Conservation (phyloP, 495 filamentous ascomycete genomes). For the Penicillium goetzii region DNA sequence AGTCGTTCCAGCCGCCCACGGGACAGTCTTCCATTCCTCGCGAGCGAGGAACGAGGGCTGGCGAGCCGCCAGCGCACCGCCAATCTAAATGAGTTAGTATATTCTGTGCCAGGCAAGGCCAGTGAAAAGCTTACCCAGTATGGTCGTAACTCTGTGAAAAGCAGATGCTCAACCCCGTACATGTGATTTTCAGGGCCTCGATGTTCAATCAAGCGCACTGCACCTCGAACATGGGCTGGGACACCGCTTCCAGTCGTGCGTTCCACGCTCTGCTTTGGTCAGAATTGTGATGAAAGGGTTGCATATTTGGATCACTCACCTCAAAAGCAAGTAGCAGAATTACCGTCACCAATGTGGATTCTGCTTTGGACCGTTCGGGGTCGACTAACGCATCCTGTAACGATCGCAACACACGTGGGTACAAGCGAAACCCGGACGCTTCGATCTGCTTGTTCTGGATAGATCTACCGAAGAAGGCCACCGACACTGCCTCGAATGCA, state of each 20-base stretch:
- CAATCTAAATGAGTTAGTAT: slow-evolving; percentile 33
- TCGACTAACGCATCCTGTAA: slow-evolving; percentile 47
- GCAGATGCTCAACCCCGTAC: slow-evolving; percentile 48
- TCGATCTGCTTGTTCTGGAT: slow-evolving; percentile 45
- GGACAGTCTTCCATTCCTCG: slow-evolving; percentile 50
- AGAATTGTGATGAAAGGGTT: slow-evolving; percentile 8
- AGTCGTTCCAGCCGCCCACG: slow-evolving; percentile 47
- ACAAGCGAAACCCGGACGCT: slow-evolving; percentile 41
- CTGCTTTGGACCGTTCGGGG: slow-evolving; percentile 47
- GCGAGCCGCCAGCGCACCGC: slow-evolving; percentile 38
- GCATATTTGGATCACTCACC: slow-evolving; percentile 17
- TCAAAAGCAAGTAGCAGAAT: slow-evolving; percentile 51
- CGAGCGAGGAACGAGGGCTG: slow-evolving; percentile 42
- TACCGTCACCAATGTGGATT: slow-evolving; percentile 49
- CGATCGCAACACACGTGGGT: slow-evolving; percentile 44
- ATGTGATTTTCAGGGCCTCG: slow-evolving; percentile 51
- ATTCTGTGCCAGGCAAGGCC: background rate
- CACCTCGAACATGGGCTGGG: slow-evolving; percentile 46
- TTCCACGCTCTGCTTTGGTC: slow-evolving; percentile 42
- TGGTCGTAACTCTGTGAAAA: slow-evolving; percentile 49
- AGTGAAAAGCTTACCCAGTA: slow-evolving; percentile 43
- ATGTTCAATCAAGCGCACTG: slow-evolving; percentile 49
- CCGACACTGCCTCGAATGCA: slow-evolving; percentile 47
- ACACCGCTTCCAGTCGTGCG: slow-evolving; percentile 43
- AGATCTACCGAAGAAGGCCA: slow-evolving; percentile 48